Base-by-base conservation (phyloP, 352 stramenopile species). In the Globisporangium heterothallicum region DNA sequence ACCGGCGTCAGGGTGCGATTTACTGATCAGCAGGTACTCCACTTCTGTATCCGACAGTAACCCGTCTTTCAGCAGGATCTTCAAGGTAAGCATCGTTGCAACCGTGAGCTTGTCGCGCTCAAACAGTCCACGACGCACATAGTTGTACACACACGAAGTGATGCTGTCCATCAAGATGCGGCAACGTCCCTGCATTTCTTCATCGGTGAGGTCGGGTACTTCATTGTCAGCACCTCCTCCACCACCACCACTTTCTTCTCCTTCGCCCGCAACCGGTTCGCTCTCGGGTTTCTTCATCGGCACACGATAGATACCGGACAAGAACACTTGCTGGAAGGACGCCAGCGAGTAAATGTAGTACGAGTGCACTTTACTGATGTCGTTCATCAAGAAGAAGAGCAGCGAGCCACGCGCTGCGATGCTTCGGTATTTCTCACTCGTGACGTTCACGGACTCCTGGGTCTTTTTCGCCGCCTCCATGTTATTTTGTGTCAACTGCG, bases 341-440 rank as follows among this genome's bases (percentile, higher is more conserved):
- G 88, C 92, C 10, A 98, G 85, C 27, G 88, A 97, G 63, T 98
- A 98, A 57, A 98, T 98, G 66, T 98, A 98, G 73, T 98, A 98
- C 44, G 88, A 96, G 55, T 98, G 93, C 18, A 98, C 91, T 69
- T 98, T 98, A 63, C 86, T 90, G 56, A 98, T 93, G 50, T 98
- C 88, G 66, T 97, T 98, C 92, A 98, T 98, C 26, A 98, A 64
- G 81, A 98, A 98, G 75, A 98, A 98, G 3, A 98, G 72, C 53
- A 98, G 60, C 6, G 90, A 95, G 9, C 88, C 91, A 42, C 94
- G 78, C 7, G 93, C 94, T 6, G 94, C 94, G 48, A 98, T 97
- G 30, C 85, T 88, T 8, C 94, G 84, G 59, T 98, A 98, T 63
- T 98, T 98, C 64, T 98, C 91, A 60, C 84, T 97, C 32, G 93